Conservation (phyloP, 371 early-diverging fungal species). For the Nematocida sp. region DNA sequence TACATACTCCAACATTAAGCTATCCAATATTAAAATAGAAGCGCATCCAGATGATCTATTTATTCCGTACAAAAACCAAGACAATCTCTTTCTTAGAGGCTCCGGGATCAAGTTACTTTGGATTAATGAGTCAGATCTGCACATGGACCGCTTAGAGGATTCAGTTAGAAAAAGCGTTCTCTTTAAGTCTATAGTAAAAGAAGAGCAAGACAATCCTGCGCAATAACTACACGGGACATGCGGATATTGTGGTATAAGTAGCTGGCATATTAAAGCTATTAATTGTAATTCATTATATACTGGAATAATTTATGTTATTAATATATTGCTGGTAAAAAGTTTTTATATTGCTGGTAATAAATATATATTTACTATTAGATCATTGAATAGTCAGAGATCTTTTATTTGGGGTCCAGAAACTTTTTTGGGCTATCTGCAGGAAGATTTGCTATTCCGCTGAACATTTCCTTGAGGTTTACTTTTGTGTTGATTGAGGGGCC, state of each 20-base stretch:
- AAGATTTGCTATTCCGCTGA: slow-evolving; percentile 23
- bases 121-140: slow-evolving; percentile 31
- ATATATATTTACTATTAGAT: too few relatives aligned
- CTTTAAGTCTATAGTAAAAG: slow-evolving; percentile 6
- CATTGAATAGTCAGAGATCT: too few relatives aligned
- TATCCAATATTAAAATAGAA: slow-evolving; percentile 11
- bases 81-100: slow-evolving; percentile 32
- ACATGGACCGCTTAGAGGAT: slow-evolving; percentile 25
- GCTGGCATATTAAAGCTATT: background rate
- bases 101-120: slow-evolving; percentile 33
- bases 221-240: too few relatives aligned
- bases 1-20: slow-evolving; percentile 38
- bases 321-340: too few relatives aligned
- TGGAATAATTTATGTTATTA: background rate
- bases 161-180: slow-evolving; percentile 35
- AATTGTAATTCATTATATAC: background rate
- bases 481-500: slow-evolving; percentile 45
- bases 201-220: background rate
- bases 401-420: slow-evolving; percentile 15
- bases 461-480: slow-evolving; percentile 54
- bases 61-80: background rate
- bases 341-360: too few relatives aligned
- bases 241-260: background rate
- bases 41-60: background rate
- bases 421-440: slow-evolving; percentile 45